Evolutionary conservation across 1,139 yeast species (phyloP), one percentile per base, ranked within the genome.

Genomic region (Yamadazyma atlantica): DNA sequence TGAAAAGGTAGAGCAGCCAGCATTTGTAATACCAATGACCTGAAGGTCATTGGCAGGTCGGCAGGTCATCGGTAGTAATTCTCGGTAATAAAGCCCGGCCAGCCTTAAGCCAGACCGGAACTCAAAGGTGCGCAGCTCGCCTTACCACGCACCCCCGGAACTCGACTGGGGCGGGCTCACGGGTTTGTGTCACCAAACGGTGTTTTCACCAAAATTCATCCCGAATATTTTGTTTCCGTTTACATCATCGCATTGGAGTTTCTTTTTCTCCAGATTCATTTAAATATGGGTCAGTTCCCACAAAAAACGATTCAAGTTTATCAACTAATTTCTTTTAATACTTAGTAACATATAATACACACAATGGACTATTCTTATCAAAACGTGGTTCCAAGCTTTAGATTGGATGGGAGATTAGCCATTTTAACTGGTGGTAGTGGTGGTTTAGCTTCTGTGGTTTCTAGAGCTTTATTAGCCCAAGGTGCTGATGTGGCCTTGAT

Each of bases 371-470:
- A 39, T 47, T 60, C 73, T 22, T 67, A 60, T 60, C 65, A 67
- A 37, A 68, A 70, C 66, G 66, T 72, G 39, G 75, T 73, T 15
- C 78, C 78, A 36, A 68, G 60, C 59, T 81, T 80, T 61, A 70
- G 85, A 50, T 72, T 85, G 48, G 89, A 82, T 50, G 85, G 85
- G 39, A 79, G 82, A 59, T 68, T 84, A 41, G 88, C 87, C 32
- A 72, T 85, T 38, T 64, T 85, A 48, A 85, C 94, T 24, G 95
- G 95, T 37, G 95, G 94, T 13, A 82, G 89, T 22, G 94, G 94
- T 36, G 94, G 94, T 15, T 68, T 85, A 50, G 83, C 89, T 2
- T 65, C 80, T 23, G 80, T 84, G 13, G 60, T 85, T 60, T 77
- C 85, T 37, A 77, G 83, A 58, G 86, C 85, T 15, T 70, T 81